These are phyloP conservation scores for Sporothrix luriei DNA, from an alignment of 2,329 filamentous ascomycete species.

Conservation along the genomic window DNA sequence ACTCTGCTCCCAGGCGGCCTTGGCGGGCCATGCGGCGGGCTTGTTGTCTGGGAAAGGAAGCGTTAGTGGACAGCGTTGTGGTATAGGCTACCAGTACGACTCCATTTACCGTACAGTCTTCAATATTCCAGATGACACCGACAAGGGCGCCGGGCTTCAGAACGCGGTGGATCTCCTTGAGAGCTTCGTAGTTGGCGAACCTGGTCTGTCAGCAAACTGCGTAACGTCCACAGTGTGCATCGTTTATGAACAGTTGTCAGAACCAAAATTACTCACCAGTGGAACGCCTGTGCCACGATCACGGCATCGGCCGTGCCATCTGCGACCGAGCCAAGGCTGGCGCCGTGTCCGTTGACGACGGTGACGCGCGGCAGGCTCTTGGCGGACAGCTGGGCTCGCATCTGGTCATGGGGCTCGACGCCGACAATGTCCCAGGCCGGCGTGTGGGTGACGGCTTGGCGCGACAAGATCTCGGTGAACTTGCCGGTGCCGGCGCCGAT, in stretches of 20 bases:
- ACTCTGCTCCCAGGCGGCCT: slow-evolving; percentile 62
- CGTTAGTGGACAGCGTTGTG: neutral
- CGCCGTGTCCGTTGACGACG: slow-evolving; percentile 61
- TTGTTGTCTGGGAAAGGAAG: slow-evolving; percentile 59
- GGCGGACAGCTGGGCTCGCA: slow-evolving; percentile 62
- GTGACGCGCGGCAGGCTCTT: slow-evolving; percentile 61
- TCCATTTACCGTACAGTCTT: slow-evolving; percentile 61
- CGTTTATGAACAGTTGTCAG: no score
- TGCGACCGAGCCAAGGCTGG: slow-evolving; percentile 56
- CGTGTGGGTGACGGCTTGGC: slow-evolving; percentile 49
- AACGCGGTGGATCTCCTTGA: slow-evolving; percentile 67
- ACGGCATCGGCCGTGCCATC: slow-evolving; percentile 66
- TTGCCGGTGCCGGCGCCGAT: slow-evolving; percentile 44
- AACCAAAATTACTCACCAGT: slow-evolving; percentile 52
- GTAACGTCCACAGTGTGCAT: no score
- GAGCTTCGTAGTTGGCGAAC: slow-evolving; percentile 66
- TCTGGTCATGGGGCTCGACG: slow-evolving; percentile 63
- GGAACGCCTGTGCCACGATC: slow-evolving; percentile 66
- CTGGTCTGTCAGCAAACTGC: slow-evolving; percentile 43
- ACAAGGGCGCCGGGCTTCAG: slow-evolving; percentile 62
- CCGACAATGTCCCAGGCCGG: slow-evolving; percentile 53
- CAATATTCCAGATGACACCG: slow-evolving; percentile 73
- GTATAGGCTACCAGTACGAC: neutral
- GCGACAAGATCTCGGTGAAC: slow-evolving; percentile 52
- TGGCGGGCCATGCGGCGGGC: slow-evolving; percentile 57